phyloP scores from a whole-genome alignment of 164 flowering plant genomes.

The Brasenia schreberi region DNA sequence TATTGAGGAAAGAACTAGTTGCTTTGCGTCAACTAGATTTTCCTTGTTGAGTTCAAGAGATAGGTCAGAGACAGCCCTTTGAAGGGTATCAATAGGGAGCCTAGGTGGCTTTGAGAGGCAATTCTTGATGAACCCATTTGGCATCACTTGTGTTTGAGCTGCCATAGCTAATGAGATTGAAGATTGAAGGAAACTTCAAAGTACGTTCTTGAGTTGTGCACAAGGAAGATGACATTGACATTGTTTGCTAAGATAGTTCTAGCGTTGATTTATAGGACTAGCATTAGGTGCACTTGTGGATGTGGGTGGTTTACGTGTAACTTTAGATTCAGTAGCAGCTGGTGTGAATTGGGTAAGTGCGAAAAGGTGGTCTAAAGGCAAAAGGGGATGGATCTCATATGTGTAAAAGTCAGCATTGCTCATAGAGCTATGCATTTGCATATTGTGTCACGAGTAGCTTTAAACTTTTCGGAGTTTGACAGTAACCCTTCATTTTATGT shows the following conservation, averaged over 20 bases:
- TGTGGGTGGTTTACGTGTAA: background rate
- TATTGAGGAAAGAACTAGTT: constrained; percentile 34
- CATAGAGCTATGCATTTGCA: background rate
- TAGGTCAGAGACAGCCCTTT: constrained; percentile 56
- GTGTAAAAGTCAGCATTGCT: background rate
- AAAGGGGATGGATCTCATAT: background rate
- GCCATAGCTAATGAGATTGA: background rate
- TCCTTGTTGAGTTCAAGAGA: constrained; percentile 47
- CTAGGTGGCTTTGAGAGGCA: constrained; percentile 32
- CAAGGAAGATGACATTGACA: background rate
- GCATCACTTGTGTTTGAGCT: background rate
- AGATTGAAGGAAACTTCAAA: too few relatives aligned
- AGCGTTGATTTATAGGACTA: background rate
- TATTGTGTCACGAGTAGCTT: background rate
- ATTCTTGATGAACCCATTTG: constrained; percentile 5
- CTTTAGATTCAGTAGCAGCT: background rate
- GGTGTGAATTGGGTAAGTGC: background rate
- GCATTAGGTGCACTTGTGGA: background rate
- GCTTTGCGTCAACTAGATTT: constrained; percentile 4
- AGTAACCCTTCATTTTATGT: background rate
- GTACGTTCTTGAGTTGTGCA: too few relatives aligned
- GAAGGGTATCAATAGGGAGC: constrained; percentile 36
- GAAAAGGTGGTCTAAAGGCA: background rate
- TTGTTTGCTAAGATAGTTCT: background rate
- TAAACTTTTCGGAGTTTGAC: background rate